phyloP scores from a whole-genome alignment of 305 asterid species.

The Plantago lanceolata region DNA sequence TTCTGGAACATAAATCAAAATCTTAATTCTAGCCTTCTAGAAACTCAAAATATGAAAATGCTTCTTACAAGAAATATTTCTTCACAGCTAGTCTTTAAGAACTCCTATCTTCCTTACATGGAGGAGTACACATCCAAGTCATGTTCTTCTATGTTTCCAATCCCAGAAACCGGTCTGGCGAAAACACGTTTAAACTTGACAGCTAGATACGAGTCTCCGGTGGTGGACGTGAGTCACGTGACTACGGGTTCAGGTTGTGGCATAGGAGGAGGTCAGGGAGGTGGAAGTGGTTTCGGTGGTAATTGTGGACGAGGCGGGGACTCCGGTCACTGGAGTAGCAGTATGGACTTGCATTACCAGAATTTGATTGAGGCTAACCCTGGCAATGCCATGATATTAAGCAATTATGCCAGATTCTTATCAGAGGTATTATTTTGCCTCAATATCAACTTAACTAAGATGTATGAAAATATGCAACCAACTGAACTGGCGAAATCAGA shows the following conservation, averaged over 20 bases:
- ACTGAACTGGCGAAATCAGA: background rate
- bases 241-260: background rate
- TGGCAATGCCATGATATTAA: conserved; percentile 36
- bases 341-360: conserved; percentile 37
- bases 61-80: background rate
- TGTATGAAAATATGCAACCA: too few relatives aligned
- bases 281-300: conserved; percentile 20
- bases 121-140: background rate
- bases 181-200: background rate
- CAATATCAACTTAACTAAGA: background rate
- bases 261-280: conserved; percentile 1
- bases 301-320: conserved; percentile 25
- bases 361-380: conserved; percentile 46
- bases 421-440: conserved; percentile 38
- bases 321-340: conserved; percentile 23
- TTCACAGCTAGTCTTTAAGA: background rate
- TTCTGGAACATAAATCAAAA: too few relatives aligned
- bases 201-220: background rate
- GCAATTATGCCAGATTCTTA: conserved; percentile 54
- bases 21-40: background rate
- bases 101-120: background rate
- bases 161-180: background rate
- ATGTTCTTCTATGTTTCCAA: background rate
- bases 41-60: background rate
- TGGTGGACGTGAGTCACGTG: background rate